These are phyloP conservation scores for Aspergillus leporis DNA, from an alignment of 495 filamentous ascomycete genomes.

Conservation along the genomic window DNA sequence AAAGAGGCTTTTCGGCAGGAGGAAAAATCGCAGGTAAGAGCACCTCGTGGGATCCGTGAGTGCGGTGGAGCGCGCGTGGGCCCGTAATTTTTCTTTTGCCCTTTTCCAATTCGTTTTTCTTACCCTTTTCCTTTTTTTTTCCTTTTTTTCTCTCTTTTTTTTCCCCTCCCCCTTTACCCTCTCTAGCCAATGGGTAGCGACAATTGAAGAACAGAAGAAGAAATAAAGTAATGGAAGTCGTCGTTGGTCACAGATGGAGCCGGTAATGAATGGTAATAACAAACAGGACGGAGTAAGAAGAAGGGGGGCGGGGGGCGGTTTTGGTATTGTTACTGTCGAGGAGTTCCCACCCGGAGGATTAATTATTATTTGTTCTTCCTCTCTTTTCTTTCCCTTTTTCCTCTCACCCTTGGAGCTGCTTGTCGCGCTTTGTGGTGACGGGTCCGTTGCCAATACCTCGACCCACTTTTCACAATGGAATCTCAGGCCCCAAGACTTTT, in stretches of 20 bases:
- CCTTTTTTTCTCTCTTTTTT: neutral
- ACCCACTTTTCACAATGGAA: slow-evolving; percentile 23
- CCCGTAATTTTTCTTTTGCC: slow-evolving; percentile 40
- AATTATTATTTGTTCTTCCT: slow-evolving; percentile 22
- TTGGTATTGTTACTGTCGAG: slow-evolving; percentile 21
- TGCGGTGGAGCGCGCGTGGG: slow-evolving; percentile 43
- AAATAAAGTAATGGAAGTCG: no score
- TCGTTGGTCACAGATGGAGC: no score
- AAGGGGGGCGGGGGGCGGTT: slow-evolving; percentile 19
- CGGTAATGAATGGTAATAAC: slow-evolving; percentile 15
- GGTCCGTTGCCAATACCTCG: slow-evolving; percentile 26
- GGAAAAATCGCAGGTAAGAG: slow-evolving; percentile 24
- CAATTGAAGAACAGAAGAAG: slow-evolving; percentile 13
- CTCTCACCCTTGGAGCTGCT: slow-evolving; percentile 18
- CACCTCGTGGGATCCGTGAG: slow-evolving; percentile 49
- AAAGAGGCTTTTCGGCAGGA: slow-evolving; percentile 30
- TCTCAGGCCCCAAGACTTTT: slow-evolving; percentile 19
- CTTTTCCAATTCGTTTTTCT: no score
- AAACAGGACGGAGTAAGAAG: no score
- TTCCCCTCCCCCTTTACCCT: neutral
- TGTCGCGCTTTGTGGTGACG: slow-evolving; percentile 27
- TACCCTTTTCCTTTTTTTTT: neutral
- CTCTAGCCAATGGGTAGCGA: slow-evolving; percentile 5
- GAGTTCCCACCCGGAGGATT: slow-evolving; percentile 21
- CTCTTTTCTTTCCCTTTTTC: slow-evolving; percentile 20